Evolutionary conservation across 106 monocot genomes (phyloP).

Genomic region (Hemerocallis citrina): DNA sequence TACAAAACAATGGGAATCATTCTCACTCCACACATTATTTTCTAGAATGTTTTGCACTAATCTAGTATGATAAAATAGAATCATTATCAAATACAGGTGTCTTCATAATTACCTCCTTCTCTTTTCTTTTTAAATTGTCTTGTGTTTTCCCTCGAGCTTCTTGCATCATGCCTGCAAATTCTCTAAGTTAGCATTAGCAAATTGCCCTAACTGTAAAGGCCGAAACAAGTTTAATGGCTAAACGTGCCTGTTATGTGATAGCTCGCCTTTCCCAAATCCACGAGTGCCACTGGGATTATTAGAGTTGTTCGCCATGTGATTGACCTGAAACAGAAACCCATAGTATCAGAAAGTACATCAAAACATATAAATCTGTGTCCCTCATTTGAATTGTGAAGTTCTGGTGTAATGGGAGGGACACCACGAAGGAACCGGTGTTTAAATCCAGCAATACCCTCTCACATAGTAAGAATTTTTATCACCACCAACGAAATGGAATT

Average conservation of each 20-base stretch:
- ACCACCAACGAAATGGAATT: too few species aligned
- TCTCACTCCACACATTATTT: not conserved
- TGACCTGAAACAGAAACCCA: not conserved
- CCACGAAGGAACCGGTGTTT: too few species aligned
- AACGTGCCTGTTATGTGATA: slow-evolving; percentile 9
- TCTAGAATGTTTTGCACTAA: not conserved
- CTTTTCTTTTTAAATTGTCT: slow-evolving; percentile 10
- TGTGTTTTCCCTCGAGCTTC: slow-evolving; percentile 8
- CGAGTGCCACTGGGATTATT: not conserved
- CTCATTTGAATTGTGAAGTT: too few species aligned
- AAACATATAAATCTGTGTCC: too few species aligned
- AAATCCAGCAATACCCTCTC: too few species aligned
- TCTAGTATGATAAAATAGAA: not conserved
- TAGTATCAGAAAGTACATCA: too few species aligned
- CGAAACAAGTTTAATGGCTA: not conserved
- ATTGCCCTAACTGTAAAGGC: not conserved
- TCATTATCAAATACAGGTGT: not conserved
- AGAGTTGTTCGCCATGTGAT: not conserved
- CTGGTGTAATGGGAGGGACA: too few species aligned
- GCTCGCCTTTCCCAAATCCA: not conserved
- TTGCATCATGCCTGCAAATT: slow-evolving; percentile 25
- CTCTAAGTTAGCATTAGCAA: not conserved
- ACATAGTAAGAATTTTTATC: too few species aligned
- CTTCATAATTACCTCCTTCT: slow-evolving; percentile 16
- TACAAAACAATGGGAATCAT: not conserved